Conservation (phyloP, 345 rosid genomes). For the Lenwebbia sp. region DNA sequence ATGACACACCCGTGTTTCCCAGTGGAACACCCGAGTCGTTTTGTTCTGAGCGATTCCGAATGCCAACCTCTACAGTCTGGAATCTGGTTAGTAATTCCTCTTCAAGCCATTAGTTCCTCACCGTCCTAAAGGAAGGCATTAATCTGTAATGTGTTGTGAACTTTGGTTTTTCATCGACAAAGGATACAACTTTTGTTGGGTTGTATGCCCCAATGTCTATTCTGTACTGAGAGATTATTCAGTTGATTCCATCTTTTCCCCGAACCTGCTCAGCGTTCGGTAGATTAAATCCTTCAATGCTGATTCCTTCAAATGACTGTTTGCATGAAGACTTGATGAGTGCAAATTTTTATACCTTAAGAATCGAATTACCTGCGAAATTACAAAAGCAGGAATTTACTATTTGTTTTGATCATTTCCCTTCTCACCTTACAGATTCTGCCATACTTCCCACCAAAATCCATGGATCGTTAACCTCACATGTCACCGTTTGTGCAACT, state of each 20-base stretch:
- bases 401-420: neutral
- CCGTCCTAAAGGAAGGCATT: neutral
- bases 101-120: neutral
- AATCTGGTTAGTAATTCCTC: conserved; percentile 41
- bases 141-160: neutral
- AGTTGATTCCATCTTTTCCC: neutral
- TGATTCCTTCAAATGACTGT: neutral
- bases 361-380: neutral
- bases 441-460: neutral
- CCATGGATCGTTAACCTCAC: neutral
- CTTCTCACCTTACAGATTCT: neutral
- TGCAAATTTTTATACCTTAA: neutral
- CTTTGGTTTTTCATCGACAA: neutral
- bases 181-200: neutral
- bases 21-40: conserved; percentile 48
- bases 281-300: neutral
- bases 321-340: neutral
- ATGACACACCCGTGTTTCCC: conserved; percentile 90
- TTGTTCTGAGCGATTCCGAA: conserved; percentile 32
- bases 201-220: neutral
- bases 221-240: neutral
- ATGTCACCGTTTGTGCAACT: neutral
- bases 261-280: neutral
- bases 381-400: neutral
- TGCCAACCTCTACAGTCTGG: conserved; percentile 66